Conservation (phyloP, 129 eudicot species). For the Apium graveolens region DNA sequence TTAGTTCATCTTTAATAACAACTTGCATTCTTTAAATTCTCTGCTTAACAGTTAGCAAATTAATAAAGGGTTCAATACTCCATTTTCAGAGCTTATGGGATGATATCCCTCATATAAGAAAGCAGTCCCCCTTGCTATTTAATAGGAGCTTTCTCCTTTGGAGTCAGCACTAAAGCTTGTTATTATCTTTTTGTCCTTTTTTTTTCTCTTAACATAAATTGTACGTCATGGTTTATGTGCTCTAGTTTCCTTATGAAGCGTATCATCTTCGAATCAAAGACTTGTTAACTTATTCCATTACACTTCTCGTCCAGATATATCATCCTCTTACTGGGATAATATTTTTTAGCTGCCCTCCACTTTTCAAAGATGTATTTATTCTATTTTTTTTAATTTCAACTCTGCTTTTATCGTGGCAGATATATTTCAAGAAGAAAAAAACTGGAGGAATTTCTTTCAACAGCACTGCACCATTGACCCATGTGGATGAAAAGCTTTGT, state of each 20-base stretch:
- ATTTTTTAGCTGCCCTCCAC: background rate
- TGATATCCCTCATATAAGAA: background rate
- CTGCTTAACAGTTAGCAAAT: background rate
- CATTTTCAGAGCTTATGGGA: background rate
- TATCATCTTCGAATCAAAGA: background rate
- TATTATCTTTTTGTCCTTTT: background rate
- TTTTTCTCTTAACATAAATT: background rate
- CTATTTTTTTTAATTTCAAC: background rate
- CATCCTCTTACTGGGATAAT: background rate
- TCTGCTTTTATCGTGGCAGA: constrained; percentile 42
- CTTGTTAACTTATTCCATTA: background rate
- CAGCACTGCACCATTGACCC: constrained; percentile 80
- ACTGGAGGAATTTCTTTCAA: constrained; percentile 99
- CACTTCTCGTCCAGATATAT: background rate
- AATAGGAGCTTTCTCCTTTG: background rate
- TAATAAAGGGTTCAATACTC: background rate
- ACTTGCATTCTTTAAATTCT: background rate
- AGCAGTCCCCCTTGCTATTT: background rate
- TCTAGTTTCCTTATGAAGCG: background rate
- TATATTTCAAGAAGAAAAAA: constrained; percentile 94
- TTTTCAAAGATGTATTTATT: background rate
- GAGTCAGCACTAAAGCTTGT: background rate
- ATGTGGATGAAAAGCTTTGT: constrained; percentile 95
- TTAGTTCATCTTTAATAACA: background rate
- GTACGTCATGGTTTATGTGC: background rate